Evolutionary conservation across 495 filamentous ascomycete species (phyloP).

Genomic region (Bacidia rubella): DNA sequence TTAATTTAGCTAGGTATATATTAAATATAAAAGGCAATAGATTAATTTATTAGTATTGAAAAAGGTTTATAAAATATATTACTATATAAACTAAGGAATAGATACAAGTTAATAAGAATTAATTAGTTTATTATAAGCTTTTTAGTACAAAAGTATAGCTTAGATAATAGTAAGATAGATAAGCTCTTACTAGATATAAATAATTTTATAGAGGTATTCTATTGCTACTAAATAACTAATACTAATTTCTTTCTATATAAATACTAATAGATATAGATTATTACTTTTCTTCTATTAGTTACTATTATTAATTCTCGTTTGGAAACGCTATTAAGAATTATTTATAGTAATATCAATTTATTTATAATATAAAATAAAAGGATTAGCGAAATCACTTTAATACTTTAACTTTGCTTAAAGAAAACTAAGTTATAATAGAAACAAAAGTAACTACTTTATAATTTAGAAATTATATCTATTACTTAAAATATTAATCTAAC

Average conservation of each 20-base stretch:
- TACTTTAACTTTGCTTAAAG: slow-evolving; percentile 5
- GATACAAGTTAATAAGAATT: neutral
- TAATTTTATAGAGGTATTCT: neutral
- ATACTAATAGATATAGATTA: neutral
- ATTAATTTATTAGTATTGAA: neutral
- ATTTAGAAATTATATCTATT: neutral
- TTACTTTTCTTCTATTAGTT: neutral
- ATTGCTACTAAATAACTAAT: slow-evolving; percentile 1
- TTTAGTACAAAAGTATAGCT: neutral
- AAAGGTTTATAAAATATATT: neutral
- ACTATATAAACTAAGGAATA: neutral
- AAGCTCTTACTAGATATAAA: neutral
- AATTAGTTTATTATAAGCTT: neutral
- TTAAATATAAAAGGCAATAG: neutral
- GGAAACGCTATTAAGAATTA: neutral
- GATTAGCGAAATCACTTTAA: neutral
- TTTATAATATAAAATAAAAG: neutral
- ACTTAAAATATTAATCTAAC: neutral
- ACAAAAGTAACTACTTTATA: slow-evolving; percentile 5
- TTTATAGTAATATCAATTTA: neutral
- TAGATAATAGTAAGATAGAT: neutral
- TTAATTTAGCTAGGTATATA: neutral
- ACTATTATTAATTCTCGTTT: neutral
- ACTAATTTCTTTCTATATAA: slow-evolving; percentile 1
- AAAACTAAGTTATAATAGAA: slow-evolving; percentile 7